These are phyloP conservation scores for Paragyromitra xinjiangensis DNA, from an alignment of 495 filamentous ascomycete genomes.

Conservation along the genomic window DNA sequence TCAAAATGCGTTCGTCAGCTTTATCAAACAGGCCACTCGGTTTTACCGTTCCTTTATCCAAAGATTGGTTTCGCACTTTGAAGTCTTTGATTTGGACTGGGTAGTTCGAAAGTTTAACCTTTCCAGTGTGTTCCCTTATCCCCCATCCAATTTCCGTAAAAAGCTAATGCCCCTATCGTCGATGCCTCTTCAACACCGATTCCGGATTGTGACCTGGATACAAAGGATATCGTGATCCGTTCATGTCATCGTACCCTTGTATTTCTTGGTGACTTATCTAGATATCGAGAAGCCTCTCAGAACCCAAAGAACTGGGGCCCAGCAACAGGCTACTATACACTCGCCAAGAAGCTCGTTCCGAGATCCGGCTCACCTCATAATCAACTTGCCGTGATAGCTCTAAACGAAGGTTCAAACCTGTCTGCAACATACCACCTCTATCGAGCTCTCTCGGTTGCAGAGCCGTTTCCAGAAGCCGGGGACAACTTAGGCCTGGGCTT, in stretches of 20 bases:
- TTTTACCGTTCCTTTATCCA: conserved; percentile 90
- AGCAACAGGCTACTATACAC: conserved; percentile 82
- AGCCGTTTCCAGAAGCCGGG: conserved; percentile 75
- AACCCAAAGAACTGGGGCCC: conserved; percentile 77
- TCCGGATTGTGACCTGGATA: conserved; percentile 53
- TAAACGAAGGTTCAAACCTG: conserved; percentile 77
- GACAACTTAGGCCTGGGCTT: conserved; percentile 84
- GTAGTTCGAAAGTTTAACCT: conserved; percentile 74
- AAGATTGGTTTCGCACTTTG: conserved; percentile 75
- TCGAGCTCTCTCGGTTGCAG: conserved; percentile 74
- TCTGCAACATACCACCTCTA: conserved; percentile 89
- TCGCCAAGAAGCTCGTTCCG: conserved; percentile 81
- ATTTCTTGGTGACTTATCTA: conserved; percentile 86
- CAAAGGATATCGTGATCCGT: conserved; percentile 64
- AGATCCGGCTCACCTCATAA: conserved; percentile 83
- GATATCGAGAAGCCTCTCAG: conserved; percentile 82
- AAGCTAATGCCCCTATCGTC: conserved; percentile 41
- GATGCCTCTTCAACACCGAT: conserved; percentile 34
- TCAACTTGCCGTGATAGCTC: conserved; percentile 84
- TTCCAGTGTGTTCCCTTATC: conserved; percentile 61
- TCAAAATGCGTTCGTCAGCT: conserved; percentile 78
- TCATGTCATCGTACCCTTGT: conserved; percentile 88
- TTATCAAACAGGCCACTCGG: conserved; percentile 82
- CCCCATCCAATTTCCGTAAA: conserved; percentile 7
- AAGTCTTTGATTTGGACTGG: conserved; percentile 75